Evolutionary conservation across 202 grass and related monocot species (phyloP), one percentile per base, ranked within the genome.

Genomic region (Carex sylvatica): DNA sequence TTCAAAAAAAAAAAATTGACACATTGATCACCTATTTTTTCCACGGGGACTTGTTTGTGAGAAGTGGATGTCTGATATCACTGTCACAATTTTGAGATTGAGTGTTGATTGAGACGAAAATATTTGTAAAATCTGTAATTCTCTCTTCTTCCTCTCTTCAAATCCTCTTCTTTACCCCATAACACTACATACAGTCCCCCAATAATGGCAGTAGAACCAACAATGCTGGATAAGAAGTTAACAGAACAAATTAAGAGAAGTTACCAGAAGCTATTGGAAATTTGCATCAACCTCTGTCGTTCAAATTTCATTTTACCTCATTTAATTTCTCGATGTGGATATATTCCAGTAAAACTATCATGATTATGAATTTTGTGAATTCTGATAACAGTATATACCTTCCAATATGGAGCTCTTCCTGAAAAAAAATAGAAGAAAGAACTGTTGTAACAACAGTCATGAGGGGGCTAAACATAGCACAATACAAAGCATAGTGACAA

Each of bases 151-250:
- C 58, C 80, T 9, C 8, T 38, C 33, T 62, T 86, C 0, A 61
- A 10, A n/a, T 97, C 89, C 30, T 87, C 82, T 46, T 84, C 89
- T 93, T 97, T 93, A 24, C 91, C 91, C 89, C 94, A 97, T 61
- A 97, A 55, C 51, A 97, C 91, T 4, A 88, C 59, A 76, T 90
- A 97, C 63, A 93, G 19, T 1, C 89, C 91, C 5, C 79, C 35
- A 28, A 97, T 84, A 60, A 97, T 91, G 4, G 86, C 80, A 76
- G 79, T 55, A 56, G 94, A 84, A 80, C 91, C 91, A 46, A 92
- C 16, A 49, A 93, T 74, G 86, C 91, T 93, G 86, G 26, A 62
- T 0, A 6, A 61, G 2, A 82, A 61, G 61, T 86, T 36, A 0
- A 16, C 68, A 2, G 66, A 87, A 20, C 70, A 35, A 38, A 89